Evolutionary conservation across 2,329 filamentous ascomycete species (phyloP), one percentile per base, ranked within the genome.

Genomic region (Fusarium sp.): DNA sequence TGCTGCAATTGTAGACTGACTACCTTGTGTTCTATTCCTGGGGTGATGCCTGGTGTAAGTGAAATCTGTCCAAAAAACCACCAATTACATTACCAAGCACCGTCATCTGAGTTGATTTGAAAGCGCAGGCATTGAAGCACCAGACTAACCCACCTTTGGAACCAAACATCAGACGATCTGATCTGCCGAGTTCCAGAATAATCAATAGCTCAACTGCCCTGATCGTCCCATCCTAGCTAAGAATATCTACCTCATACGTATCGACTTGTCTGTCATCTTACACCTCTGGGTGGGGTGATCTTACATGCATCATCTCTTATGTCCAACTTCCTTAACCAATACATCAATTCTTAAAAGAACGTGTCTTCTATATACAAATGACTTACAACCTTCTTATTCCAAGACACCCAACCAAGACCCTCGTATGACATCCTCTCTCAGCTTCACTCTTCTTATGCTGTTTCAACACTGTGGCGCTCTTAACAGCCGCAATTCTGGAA

Each of bases 61-160:
- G 65, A 56, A 62, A 69, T 62, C 46, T 69, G 66, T 69, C 65
- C 66, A 69, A 36, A 23, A n/a, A 69, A 61, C 54, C 31, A 50
- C 57, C 57, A 62, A 47, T 50, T 50, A 30, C 30, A 37, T 37
- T 37, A 54, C 50, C 38, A 65, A 65, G 58, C 65, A 68, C 18
- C 49, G 52, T 37, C 62, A 56, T 40, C 55, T 46, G 52, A 47
- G 53, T 42, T 69, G 65, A 69, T 69, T 69, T 69, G 38, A 44
- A 62, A 69, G 63, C 49, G 51, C 59, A 60, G 41, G 16, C 11
- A 41, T 31, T 12, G 15, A 20, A 20, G 7, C 49, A 42, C 55
- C 56, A 52, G 30, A 30, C 30, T 11, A 52, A 34, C 51, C 46
- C 42, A 60, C 8, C 20, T 54, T 53, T 41, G 58, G 45, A 37